phyloP scores from a whole-genome alignment of 2,329 filamentous ascomycete species.

The Epichloe uncinata region DNA sequence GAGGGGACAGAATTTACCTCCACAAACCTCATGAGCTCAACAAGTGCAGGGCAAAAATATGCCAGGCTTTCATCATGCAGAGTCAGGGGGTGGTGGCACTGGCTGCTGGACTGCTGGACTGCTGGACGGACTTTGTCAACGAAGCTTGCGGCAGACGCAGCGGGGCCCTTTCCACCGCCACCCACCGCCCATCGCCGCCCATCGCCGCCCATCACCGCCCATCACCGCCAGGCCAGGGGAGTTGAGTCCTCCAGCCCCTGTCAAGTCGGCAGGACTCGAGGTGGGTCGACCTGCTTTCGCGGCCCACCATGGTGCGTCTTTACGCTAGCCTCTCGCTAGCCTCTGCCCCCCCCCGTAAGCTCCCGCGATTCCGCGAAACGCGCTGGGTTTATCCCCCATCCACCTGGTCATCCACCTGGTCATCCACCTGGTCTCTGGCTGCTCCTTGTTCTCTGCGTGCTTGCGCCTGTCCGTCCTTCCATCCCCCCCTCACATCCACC shows the following conservation, averaged over 20 bases:
- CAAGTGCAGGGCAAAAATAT: too few species aligned
- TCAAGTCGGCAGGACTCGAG: not conserved
- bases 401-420: too few species aligned
- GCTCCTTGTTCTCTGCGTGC: not conserved
- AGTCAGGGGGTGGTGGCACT: too few species aligned
- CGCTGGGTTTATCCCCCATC: too few species aligned
- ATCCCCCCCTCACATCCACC: not conserved
- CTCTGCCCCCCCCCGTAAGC: not conserved
- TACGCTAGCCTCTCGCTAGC: too few species aligned
- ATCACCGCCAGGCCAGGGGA: too few species aligned
- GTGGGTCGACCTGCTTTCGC: not conserved
- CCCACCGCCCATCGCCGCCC: not conserved
- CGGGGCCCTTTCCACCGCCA: not conserved
- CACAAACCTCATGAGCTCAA: too few species aligned
- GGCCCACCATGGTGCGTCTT: constrained; percentile 1
- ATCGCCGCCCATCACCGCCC: not conserved
- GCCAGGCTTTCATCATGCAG: too few species aligned
- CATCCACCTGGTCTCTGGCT: not conserved
- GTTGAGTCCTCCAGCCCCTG: not conserved
- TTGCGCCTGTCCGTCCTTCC: not conserved
- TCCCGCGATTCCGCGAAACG: too few species aligned
- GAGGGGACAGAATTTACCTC: too few species aligned
- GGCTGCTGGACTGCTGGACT: too few species aligned
- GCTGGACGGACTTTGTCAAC: not conserved
- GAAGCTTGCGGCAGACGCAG: not conserved